These are phyloP conservation scores for Crataegus laevigata DNA, from an alignment of 306 rosid genomes.

Conservation along the genomic window DNA sequence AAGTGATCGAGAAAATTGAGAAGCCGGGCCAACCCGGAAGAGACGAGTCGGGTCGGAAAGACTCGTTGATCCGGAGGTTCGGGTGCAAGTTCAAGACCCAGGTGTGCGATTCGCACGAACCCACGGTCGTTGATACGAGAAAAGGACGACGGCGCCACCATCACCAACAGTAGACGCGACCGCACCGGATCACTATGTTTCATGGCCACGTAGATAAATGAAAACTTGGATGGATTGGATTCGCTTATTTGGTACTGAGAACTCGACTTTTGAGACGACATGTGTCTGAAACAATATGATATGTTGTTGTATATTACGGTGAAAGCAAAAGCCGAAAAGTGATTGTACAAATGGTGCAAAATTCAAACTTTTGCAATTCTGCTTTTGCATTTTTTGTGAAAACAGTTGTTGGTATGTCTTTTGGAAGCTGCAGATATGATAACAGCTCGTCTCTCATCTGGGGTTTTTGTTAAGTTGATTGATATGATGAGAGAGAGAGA, in stretches of 20 bases:
- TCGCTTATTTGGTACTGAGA: neutral
- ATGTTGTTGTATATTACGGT: neutral
- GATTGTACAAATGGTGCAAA: neutral
- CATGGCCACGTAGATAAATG: neutral
- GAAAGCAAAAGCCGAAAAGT: neutral
- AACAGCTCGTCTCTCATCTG: neutral
- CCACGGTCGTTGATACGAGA: slow-evolving; percentile 58
- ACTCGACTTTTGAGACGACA: neutral
- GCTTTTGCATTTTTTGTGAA: neutral
- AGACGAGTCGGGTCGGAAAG: slow-evolving; percentile 30
- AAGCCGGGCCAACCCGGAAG: slow-evolving; percentile 24
- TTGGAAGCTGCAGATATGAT: neutral
- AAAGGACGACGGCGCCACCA: slow-evolving; percentile 51
- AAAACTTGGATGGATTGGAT: neutral
- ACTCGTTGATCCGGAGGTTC: slow-evolving; percentile 50
- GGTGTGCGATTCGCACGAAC: slow-evolving; percentile 85
- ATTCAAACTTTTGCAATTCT: neutral
- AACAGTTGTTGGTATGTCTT: neutral
- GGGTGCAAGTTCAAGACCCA: slow-evolving; percentile 94
- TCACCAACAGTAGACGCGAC: slow-evolving; percentile 25
- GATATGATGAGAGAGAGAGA: neutral
- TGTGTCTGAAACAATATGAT: neutral
- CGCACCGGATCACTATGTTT: neutral
- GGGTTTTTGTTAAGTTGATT: neutral
- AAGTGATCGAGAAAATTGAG: slow-evolving; percentile 63